Base-by-base conservation (phyloP, 2,329 filamentous ascomycete genomes). In the Colletotrichum lindemuthianum region DNA sequence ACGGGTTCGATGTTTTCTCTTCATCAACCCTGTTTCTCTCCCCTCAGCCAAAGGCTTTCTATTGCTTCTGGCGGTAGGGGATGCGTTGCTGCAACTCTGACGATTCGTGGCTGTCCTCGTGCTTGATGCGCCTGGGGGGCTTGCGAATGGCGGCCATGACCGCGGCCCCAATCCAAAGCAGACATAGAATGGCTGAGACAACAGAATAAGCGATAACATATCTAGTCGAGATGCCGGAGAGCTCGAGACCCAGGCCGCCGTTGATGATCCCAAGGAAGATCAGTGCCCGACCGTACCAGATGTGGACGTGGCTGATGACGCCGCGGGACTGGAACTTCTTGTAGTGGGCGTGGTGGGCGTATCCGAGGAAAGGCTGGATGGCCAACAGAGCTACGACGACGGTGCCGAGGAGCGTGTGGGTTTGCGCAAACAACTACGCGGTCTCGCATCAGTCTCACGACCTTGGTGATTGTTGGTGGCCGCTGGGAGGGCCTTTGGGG, bases 241-340 rank as follows among this genome's bases (percentile, higher is more conserved):
- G 77, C 67, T 82, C 66, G 34, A 91, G 76, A 4, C 88, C 88
- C 4, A 90, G 74, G 0, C 88, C 88, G 59, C 88, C 88, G 69
- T 90, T 90, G 69, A 90, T 72, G 48, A 90, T 79, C 33, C 86
- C 88, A 3, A 90, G 72, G 15, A 85, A 59, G 67, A 91, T 84
- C 47, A 90, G 73, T 2, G 77, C 69, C 15, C 88, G 82, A 11
- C 88, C 88, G 70, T 83, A 88, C 86, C 86, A 90, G 68, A 89
- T 84, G 71, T 91, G 88, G 1, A 78, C 71, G 68, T 88, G 75
- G 67, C 85, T 87, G 66, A 88, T 71, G 44, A 78, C 13, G 7
- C 83, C 83, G 40, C 88, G 85, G 33, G 70, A 48, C 56, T 80
- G 75, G 58, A 82, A 73, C 71, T 79, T 80, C 60, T 80, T 69